Evolutionary conservation across 805 yeast species (phyloP).

Genomic region (Ogataea sp.): DNA sequence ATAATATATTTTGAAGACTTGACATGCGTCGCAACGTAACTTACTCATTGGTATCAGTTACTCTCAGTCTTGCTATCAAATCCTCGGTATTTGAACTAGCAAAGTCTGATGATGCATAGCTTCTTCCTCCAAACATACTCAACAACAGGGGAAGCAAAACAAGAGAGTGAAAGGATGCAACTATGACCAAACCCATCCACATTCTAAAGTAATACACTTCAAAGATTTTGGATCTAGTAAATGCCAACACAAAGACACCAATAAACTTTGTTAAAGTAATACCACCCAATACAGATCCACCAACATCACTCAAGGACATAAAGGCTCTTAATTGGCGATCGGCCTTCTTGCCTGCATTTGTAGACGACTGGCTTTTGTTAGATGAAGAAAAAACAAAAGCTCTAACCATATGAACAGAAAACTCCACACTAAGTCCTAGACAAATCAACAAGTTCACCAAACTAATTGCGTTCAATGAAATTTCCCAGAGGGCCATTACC

Average conservation of each 20-base stretch:
- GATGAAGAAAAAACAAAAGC: slow-evolving; percentile 43
- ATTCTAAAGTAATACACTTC: slow-evolving; percentile 88
- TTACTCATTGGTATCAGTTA: not conserved
- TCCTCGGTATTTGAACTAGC: slow-evolving; percentile 17
- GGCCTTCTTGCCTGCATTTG: slow-evolving; percentile 2
- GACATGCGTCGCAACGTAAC: no score
- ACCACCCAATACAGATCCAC: slow-evolving; percentile 86
- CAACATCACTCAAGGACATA: slow-evolving; percentile 68
- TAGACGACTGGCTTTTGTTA: not conserved
- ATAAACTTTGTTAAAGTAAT: slow-evolving; percentile 83
- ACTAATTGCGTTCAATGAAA: slow-evolving; percentile 81
- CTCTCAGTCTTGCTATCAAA: slow-evolving; percentile 13
- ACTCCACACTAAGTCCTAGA: slow-evolving; percentile 88
- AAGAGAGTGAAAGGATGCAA: slow-evolving; percentile 75
- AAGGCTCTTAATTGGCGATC: slow-evolving; percentile 29
- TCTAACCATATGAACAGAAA: slow-evolving; percentile 79
- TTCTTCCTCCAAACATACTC: slow-evolving; percentile 53
- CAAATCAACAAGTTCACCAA: slow-evolving; percentile 89
- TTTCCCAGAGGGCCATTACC: slow-evolving; percentile 63
- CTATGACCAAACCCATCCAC: slow-evolving; percentile 78
- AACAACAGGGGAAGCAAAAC: slow-evolving; percentile 72
- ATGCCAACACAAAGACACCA: slow-evolving; percentile 81
- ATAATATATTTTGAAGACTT: no score
- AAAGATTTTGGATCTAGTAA: slow-evolving; percentile 80
- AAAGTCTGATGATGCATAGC: slow-evolving; percentile 26